phyloP scores from a whole-genome alignment of 768 basidiomycete genomes.

The Suillus tomentosus region DNA sequence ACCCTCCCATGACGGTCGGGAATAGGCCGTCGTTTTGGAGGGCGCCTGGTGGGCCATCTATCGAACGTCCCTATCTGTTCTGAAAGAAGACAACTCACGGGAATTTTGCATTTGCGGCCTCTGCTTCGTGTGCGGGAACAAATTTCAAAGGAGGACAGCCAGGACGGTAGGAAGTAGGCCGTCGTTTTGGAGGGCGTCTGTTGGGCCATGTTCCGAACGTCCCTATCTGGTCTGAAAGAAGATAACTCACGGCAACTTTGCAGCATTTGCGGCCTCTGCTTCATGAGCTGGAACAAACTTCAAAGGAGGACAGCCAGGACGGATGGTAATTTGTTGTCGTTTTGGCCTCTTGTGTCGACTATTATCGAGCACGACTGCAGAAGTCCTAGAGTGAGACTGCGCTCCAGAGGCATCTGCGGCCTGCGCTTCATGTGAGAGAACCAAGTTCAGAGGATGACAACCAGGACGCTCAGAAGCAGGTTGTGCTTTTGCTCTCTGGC shows the following conservation, averaged over 20 bases:
- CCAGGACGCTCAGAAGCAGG: not conserved
- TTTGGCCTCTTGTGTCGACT: not conserved
- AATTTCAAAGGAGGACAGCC: slow-evolving; percentile 22
- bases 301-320: slow-evolving; percentile 22
- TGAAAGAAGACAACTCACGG: slow-evolving; percentile 14
- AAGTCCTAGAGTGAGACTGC: not conserved
- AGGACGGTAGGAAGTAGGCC: not conserved
- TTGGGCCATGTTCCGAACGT: not conserved
- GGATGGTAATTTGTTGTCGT: not conserved
- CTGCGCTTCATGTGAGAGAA: slow-evolving; percentile 32
- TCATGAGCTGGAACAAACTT: slow-evolving; percentile 26
- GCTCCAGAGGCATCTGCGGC: slow-evolving; percentile 23
- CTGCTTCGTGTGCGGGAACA: slow-evolving; percentile 29
- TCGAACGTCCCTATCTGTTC: not conserved
- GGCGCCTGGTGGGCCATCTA: not conserved
- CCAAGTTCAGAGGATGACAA: slow-evolving; percentile 24
- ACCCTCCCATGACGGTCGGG: not conserved
- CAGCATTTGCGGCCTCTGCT: slow-evolving; percentile 29
- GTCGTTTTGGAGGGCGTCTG: not conserved
- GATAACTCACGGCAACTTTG: slow-evolving; percentile 9
- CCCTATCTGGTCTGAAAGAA: not conserved
- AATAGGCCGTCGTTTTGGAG: not conserved
- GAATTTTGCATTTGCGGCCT: slow-evolving; percentile 25
- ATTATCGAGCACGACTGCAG: not conserved
- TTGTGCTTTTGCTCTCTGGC: not conserved